Evolutionary conservation across 1,284 basidiomycete species (phyloP).

Genomic region (Ganoderma leucocontextum): DNA sequence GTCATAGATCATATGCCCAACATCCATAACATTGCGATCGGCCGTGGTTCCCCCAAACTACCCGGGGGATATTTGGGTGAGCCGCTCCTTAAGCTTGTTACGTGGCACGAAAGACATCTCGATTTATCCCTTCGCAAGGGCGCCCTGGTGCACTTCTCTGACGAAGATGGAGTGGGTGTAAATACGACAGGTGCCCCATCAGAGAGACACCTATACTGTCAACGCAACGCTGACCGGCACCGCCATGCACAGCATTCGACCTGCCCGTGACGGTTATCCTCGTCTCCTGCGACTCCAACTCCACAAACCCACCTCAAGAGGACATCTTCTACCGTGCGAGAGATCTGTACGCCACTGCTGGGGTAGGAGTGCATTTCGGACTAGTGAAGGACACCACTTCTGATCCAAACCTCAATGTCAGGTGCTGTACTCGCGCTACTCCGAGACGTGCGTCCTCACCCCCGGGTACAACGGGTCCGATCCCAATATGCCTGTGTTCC

Average conservation of each 20-base stretch:
- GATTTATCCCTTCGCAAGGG: neutral
- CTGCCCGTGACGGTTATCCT: neutral
- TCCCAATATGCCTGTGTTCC: neutral
- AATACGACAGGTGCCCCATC: neutral
- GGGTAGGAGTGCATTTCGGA: neutral
- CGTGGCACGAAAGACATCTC: neutral
- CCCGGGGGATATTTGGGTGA: neutral
- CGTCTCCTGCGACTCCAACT: neutral
- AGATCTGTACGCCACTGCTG: neutral
- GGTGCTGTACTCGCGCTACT: neutral
- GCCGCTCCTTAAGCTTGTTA: neutral
- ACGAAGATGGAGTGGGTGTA: neutral
- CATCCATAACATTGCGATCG: conserved; percentile 1
- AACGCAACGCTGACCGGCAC: neutral
- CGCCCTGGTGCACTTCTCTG: neutral
- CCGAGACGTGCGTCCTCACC: neutral
- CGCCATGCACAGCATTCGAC: neutral
- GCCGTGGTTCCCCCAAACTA: neutral
- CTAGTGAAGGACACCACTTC: neutral
- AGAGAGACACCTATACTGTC: neutral
- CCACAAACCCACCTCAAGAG: neutral
- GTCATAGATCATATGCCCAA: too few relatives aligned
- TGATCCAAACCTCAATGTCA: neutral
- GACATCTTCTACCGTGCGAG: neutral
- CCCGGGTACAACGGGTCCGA: neutral